phyloP scores from a whole-genome alignment of 2,329 filamentous ascomycete genomes.

The Aureobasidium sp. region DNA sequence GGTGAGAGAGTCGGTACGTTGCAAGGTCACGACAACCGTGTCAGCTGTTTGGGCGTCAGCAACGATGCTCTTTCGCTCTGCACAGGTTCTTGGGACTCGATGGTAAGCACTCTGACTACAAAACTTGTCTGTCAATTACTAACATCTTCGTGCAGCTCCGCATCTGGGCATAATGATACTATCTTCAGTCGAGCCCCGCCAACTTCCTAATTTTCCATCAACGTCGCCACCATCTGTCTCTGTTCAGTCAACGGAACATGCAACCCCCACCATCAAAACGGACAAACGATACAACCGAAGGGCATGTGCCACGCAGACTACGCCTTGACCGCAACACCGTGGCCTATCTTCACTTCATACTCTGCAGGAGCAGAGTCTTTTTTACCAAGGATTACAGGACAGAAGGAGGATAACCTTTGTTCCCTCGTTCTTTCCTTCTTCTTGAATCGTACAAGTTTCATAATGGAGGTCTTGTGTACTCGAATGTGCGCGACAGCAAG shows the following conservation, averaged over 20 bases:
- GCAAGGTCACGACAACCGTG: constrained; percentile 95
- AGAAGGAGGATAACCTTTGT: neutral
- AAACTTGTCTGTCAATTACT: neutral
- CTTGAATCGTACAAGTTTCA: constrained; percentile 4
- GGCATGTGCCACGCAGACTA: constrained; percentile 5
- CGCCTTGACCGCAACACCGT: constrained; percentile 6
- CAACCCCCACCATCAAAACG: neutral
- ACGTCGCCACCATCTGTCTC: neutral
- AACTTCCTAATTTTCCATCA: neutral
- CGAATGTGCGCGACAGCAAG: constrained; percentile 5
- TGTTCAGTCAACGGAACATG: neutral
- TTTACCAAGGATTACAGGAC: neutral
- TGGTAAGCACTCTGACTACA: constrained; percentile 48
- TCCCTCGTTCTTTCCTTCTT: constrained; percentile 11
- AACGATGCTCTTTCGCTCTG: constrained; percentile 99
- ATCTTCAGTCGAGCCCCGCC: neutral
- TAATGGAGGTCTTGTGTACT: constrained; percentile 10
- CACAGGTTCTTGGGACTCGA: constrained; percentile 98
- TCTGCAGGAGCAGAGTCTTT: constrained; percentile 9
- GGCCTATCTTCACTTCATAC: constrained; percentile 10
- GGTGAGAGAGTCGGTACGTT: constrained; percentile 96
- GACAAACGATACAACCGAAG: constrained; percentile 6
- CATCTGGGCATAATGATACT: constrained; percentile 39
- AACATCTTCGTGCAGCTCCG: constrained; percentile 32
- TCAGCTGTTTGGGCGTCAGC: constrained; percentile 97